Evolutionary conservation across 345 rosid genomes (phyloP), one percentile per base, ranked within the genome.

Genomic region (Reutealis trisperma): DNA sequence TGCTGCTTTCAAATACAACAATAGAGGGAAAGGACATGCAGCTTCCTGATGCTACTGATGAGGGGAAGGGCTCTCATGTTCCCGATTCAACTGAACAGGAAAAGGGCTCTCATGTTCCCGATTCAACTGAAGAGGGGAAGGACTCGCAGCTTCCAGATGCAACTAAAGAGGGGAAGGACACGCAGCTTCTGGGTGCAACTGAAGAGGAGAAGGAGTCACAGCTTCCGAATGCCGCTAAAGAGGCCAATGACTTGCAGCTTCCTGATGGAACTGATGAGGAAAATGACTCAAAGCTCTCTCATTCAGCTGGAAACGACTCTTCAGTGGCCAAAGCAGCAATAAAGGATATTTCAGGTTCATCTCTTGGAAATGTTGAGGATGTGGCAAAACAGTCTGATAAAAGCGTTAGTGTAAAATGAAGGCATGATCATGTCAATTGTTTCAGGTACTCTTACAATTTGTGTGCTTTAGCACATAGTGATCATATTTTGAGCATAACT

Each of bases 321-420:
- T 82, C 80, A 85, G 75, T 22, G 11, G 58, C 54, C 32, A 51
- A 80, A 58, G 76, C 63, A 27, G 83, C 58, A 65, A 60, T 34
- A 21, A 44, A 44, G 45, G 83, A 81, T 70, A 72, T 64, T 37
- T 72, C 77, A 37, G 67, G 66, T 24, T 76, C 80, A 55, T 67
- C 83, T 51, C 58, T 69, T 61, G 72, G 74, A 78, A 75, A 22
- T 78, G 32, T 69, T 34, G 77, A 72, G 58, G 78, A 79, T 71
- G 75, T 61, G 67, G 67, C 60, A 32, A 77, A 63, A 61, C 69
- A 80, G 55, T 78, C 58, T 77, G 82, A 75, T 45, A 74, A 66
- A 68, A 70, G 71, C 12, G 58, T 73, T 72, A 57, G 78, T 47
- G 60, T 81, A 61, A 71, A 76, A 47, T 64, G 76, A 66, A 63